Evolutionary conservation across 345 rosid species (phyloP).

Genomic region (Salix exigua): DNA sequence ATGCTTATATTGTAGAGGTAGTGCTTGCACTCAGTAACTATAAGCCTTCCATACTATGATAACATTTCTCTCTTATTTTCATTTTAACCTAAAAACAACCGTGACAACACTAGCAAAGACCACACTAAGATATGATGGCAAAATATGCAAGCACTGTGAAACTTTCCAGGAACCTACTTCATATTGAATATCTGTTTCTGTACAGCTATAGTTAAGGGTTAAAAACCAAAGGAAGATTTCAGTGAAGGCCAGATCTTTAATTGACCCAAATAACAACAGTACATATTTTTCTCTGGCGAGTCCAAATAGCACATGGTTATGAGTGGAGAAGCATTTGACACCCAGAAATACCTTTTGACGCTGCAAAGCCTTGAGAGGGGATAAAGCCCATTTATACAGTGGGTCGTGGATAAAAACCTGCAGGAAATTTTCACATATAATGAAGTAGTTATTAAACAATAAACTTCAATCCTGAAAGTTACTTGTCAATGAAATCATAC

Average conservation of each 20-base stretch:
- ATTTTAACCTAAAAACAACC: not conserved
- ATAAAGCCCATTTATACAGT: constrained; percentile 94
- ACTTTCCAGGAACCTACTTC: too few relatives aligned
- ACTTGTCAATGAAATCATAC: constrained; percentile 37
- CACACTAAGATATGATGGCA: not conserved
- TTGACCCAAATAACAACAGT: not conserved
- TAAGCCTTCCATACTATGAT: too few relatives aligned
- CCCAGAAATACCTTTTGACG: constrained; percentile 74
- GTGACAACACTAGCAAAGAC: not conserved
- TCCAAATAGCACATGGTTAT: not conserved
- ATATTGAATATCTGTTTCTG: too few relatives aligned
- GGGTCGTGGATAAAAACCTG: constrained; percentile 99
- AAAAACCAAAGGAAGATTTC: too few relatives aligned
- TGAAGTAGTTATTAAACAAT: not conserved
- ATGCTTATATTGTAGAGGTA: not conserved
- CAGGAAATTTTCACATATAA: constrained; percentile 23
- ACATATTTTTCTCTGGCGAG: not conserved
- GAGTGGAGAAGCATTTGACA: not conserved
- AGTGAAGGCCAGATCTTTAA: too few relatives aligned
- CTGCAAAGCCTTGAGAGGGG: constrained; percentile 96
- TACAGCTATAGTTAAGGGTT: too few relatives aligned
- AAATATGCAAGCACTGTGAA: too few relatives aligned
- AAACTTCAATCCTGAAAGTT: not conserved
- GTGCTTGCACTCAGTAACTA: not conserved
- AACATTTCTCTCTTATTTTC: not conserved